Conservation (phyloP, 805 yeast species). For the Soucietia sequanensis region DNA sequence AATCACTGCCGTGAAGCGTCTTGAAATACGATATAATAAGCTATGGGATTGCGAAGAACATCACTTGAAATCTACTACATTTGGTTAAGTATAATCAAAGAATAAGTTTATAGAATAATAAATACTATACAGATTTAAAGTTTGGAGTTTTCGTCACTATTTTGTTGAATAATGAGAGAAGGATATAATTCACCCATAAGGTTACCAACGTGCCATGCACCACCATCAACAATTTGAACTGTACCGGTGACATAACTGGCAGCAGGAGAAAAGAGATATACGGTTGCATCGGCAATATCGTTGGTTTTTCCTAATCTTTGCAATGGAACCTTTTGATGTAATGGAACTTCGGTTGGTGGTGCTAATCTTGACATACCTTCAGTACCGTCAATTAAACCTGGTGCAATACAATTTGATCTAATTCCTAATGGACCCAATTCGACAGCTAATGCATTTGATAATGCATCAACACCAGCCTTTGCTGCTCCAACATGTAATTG, state of each 20-base stretch:
- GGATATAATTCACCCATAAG: constrained; percentile 37
- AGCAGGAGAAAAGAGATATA: constrained; percentile 80
- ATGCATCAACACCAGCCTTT: constrained; percentile 91
- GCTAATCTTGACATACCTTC: constrained; percentile 78
- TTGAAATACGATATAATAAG: too few relatives aligned
- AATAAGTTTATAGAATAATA: too few relatives aligned
- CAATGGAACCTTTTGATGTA: constrained; percentile 54
- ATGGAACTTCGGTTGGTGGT: constrained; percentile 35
- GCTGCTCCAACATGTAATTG: constrained; percentile 94
- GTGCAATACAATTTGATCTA: constrained; percentile 82
- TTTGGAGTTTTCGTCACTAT: constrained; percentile 23
- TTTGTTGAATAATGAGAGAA: constrained; percentile 23
- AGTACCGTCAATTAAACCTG: constrained; percentile 85
- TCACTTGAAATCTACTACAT: constrained; percentile 2
- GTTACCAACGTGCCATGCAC: constrained; percentile 75
- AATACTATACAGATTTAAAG: constrained; percentile 17
- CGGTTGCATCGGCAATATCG: constrained; percentile 89
- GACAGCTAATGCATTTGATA: constrained; percentile 79
- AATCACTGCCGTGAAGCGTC: too few relatives aligned
- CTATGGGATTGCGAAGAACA: too few relatives aligned
- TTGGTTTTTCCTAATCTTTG: constrained; percentile 65
- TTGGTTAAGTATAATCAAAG: too few relatives aligned
- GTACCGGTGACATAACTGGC: constrained; percentile 77
- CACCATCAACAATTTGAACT: constrained; percentile 85
- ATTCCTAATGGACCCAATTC: constrained; percentile 91